A percentile compares a stretch with the other conserved stretches of the same genome.
phyloP scores from a whole-genome alignment of 345 rosid species.

The Eucalyptus paniculata region DNA sequence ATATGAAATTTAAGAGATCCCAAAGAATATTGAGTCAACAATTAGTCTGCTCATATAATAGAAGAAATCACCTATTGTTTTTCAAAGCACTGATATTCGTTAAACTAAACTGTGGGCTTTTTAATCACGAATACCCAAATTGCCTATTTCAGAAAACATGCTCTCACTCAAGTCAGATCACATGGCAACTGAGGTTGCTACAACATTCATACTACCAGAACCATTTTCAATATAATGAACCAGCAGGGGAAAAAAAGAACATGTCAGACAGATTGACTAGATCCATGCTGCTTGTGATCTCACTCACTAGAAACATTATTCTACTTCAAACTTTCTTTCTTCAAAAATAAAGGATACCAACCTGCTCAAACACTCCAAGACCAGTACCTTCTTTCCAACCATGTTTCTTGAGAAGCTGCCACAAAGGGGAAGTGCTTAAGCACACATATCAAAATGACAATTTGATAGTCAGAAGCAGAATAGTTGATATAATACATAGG shows the following conservation, averaged over 20 bases:
- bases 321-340: not conserved
- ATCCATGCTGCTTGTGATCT: not conserved
- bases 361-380: conserved; percentile 79
- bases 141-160: not conserved
- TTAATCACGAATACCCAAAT: not conserved
- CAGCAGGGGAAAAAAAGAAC: not conserved
- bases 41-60: not conserved
- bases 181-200: not conserved
- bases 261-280: not conserved
- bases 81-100: not conserved
- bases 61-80: not conserved
- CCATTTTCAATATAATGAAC: not conserved
- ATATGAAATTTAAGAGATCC: not conserved
- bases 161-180: not conserved
- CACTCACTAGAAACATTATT: not conserved
- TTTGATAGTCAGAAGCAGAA: not conserved
- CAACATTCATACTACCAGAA: not conserved
- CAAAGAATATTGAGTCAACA: not conserved
- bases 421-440: not conserved
- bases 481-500: too few relatives aligned
- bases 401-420: conserved; percentile 82
- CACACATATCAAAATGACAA: not conserved
- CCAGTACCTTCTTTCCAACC: conserved; percentile 98
- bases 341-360: not conserved
- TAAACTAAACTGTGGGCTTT: not conserved